phyloP scores from a whole-genome alignment of 2,329 filamentous ascomycete genomes.

The Phaeosphaeriaceae sp. region DNA sequence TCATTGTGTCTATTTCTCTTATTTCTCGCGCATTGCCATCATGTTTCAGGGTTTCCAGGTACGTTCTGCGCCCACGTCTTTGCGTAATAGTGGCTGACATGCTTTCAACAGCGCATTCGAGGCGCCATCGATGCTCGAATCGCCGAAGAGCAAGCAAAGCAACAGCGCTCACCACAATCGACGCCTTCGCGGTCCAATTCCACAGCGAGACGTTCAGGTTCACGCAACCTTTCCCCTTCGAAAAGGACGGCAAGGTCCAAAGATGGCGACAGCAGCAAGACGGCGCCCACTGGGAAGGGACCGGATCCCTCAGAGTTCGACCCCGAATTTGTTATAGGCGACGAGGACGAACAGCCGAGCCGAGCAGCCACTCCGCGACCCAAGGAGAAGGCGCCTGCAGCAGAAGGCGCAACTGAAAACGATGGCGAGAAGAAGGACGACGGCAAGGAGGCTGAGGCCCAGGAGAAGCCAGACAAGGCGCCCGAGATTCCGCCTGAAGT shows the following conservation, averaged over 20 bases:
- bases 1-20: slow-evolving; percentile 10
- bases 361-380: slow-evolving; percentile 66
- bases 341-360: slow-evolving; percentile 73
- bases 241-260: slow-evolving; percentile 39
- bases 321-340: slow-evolving; percentile 84
- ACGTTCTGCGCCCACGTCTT: neutral
- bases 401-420: slow-evolving; percentile 26
- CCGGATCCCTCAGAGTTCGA: slow-evolving; percentile 90
- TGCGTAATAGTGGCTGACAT: slow-evolving; percentile 26
- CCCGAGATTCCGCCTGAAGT: slow-evolving; percentile 76
- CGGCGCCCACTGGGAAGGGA: slow-evolving; percentile 59
- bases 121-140: slow-evolving; percentile 86
- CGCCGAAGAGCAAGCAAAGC: slow-evolving; percentile 87
- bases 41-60: slow-evolving; percentile 48
- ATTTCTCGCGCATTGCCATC: slow-evolving; percentile 17
- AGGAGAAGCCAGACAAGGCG: slow-evolving; percentile 37
- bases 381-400: slow-evolving; percentile 49
- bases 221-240: slow-evolving; percentile 50
- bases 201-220: slow-evolving; percentile 55
- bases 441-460: slow-evolving; percentile 34
- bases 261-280: slow-evolving; percentile 43
- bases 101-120: slow-evolving; percentile 70
- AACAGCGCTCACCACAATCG: slow-evolving; percentile 59
- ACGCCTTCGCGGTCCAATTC: slow-evolving; percentile 55
- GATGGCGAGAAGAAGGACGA: slow-evolving; percentile 44